Evolutionary conservation across 2,329 filamentous ascomycete species (phyloP).

Genomic region (Colletotrichum tofieldiae): DNA sequence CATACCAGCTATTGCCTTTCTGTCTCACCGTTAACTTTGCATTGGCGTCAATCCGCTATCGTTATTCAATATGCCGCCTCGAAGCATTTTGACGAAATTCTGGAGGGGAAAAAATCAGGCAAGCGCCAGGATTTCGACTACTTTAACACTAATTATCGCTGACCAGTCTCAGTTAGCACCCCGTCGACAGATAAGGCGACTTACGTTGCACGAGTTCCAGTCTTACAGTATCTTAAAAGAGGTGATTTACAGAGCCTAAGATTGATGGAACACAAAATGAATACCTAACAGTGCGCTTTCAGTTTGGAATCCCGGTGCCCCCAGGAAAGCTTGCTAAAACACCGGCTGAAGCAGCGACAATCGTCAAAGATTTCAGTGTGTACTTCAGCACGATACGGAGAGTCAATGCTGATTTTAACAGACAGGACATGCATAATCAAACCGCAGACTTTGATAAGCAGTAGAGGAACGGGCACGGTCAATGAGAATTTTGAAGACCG

Average conservation of each 20-base stretch:
- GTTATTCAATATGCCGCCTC: background rate
- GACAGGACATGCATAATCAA: conserved; percentile 48
- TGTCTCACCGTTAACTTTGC: too few species aligned
- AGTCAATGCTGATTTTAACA: conserved; percentile 9
- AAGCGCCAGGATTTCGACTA: background rate
- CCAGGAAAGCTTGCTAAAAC: conserved; percentile 45
- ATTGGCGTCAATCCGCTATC: background rate
- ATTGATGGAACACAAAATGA: too few species aligned
- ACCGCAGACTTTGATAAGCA: conserved; percentile 47
- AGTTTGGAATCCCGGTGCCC: conserved; percentile 50
- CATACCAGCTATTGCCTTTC: too few species aligned
- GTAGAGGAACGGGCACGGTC: background rate
- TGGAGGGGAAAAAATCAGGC: background rate
- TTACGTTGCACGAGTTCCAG: conserved; percentile 19
- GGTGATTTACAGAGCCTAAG: background rate
- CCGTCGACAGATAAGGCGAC: conserved; percentile 1
- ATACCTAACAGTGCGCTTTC: background rate
- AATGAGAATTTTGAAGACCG: conserved; percentile 14
- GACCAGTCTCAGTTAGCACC: background rate
- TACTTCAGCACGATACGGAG: too few species aligned
- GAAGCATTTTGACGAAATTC: background rate
- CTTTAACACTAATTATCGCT: background rate
- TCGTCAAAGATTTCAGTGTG: conserved; percentile 48
- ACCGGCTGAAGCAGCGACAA: conserved; percentile 44
- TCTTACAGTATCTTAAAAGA: conserved; percentile 23